Base-by-base conservation (phyloP, 176 grass and related monocot genomes). In the Themeda triandra region DNA sequence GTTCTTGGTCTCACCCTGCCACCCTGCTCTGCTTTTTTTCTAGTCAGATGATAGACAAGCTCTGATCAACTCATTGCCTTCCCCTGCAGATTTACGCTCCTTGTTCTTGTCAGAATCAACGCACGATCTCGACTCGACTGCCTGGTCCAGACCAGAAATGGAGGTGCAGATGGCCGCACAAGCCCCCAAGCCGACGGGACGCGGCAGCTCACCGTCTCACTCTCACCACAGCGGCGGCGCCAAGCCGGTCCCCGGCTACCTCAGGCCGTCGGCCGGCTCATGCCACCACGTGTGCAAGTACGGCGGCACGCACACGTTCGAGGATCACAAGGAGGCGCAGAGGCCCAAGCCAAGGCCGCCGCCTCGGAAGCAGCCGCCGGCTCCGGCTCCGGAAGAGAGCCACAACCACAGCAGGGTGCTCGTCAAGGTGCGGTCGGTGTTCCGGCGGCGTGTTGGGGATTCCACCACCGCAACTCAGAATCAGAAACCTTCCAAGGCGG, bases 281-380 rank as follows among this genome's bases (percentile, higher is more conserved):
- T 92, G 93, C 85, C 93, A 95, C 78, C 78, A 92, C 9, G 71
- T 73, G 8, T 95, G 93, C 90, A 95, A 95, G 82, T 90, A 92
- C 62, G 93, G 93, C 14, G 64, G 53, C 10, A 48, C 73, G 19
- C 80, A 95, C 54, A 23, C 64, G 18, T 90, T 88, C 6, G 69
- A 81, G 4, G 82, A 84, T 2, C 82, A 88, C 42, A 79, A 66
- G 13, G 86, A 86, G 10, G 62, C 66, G 7, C 44, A 27, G n/a
- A 63, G 28, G 80, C 19, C 49, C 7, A 63, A 62, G 7, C 53
- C 13, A 0, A 68, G 42, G 3, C 19, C 27, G 2, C 92, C 15
- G 14, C 73, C 75, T 13, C 73, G 68, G 42, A 88, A 76, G 85
- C 82, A 71, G 75, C 2, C 11, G 11, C 3, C 41, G 24, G 6